phyloP scores from a whole-genome alignment of 805 yeast species.

The Schwanniomyces polymorphus region DNA sequence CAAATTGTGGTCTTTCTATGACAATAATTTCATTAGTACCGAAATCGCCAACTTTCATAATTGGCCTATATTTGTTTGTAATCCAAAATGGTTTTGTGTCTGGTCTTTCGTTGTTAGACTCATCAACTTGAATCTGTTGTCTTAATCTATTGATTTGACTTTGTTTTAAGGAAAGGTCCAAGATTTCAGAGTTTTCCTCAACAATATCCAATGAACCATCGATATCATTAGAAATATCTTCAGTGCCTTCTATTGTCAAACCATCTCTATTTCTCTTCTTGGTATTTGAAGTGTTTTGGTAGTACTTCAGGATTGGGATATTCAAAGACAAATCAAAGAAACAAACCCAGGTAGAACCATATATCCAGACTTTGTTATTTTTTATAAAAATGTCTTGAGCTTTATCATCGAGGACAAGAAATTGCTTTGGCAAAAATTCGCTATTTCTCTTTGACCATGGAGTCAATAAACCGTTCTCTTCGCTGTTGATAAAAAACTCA shows the following conservation, averaged over 20 bases:
- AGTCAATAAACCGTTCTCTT: slow-evolving; percentile 47
- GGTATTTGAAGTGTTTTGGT: slow-evolving; percentile 20
- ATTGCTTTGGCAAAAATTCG: slow-evolving; percentile 69
- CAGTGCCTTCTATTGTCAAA: slow-evolving; percentile 29
- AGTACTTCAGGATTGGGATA: slow-evolving; percentile 44
- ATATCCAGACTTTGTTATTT: slow-evolving; percentile 68
- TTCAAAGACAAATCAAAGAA: slow-evolving; percentile 66
- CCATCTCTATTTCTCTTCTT: slow-evolving; percentile 49
- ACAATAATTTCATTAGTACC: slow-evolving; percentile 61
- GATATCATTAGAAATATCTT: slow-evolving; percentile 12
- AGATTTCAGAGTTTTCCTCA: slow-evolving; percentile 25
- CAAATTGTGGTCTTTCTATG: slow-evolving; percentile 71
- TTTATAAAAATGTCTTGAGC: slow-evolving; percentile 66
- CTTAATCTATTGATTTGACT: slow-evolving; percentile 32
- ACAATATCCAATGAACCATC: slow-evolving; percentile 21
- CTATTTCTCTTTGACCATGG: slow-evolving; percentile 80
- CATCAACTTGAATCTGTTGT: slow-evolving; percentile 41
- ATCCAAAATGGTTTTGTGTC: slow-evolving; percentile 61
- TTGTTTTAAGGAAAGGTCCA: slow-evolving; percentile 29
- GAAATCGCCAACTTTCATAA: slow-evolving; percentile 60
- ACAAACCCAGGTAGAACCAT: slow-evolving; percentile 81
- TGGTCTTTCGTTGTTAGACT: slow-evolving; percentile 31
- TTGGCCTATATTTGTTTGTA: slow-evolving; percentile 72
- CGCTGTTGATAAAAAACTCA: slow-evolving; percentile 55
- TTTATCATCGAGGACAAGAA: slow-evolving; percentile 57